Conservation (phyloP, 2,329 filamentous ascomycete genomes). For the Stemphylium lycopersici region DNA sequence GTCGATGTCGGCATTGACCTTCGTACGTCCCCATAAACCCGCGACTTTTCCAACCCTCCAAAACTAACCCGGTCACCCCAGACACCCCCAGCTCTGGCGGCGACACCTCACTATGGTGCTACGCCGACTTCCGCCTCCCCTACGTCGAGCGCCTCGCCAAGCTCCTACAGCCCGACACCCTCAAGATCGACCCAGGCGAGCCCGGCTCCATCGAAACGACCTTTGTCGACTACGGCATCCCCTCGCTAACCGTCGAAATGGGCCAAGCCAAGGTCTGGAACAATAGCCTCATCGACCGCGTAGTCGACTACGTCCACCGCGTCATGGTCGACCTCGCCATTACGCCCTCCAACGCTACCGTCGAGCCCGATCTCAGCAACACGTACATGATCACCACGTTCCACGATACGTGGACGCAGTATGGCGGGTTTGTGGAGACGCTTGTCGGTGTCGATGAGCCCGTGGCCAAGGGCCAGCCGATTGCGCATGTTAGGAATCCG, state of each 20-base stretch:
- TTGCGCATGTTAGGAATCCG: slow-evolving; percentile 44
- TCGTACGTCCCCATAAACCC: slow-evolving; percentile 15
- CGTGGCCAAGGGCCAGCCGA: slow-evolving; percentile 45
- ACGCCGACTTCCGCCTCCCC: slow-evolving; percentile 46
- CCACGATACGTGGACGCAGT: slow-evolving; percentile 33
- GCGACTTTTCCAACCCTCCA: rapidly evolving
- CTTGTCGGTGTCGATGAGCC: slow-evolving; percentile 42
- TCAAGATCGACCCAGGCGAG: slow-evolving; percentile 50
- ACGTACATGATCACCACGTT: slow-evolving; percentile 41
- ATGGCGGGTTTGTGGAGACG: slow-evolving; percentile 39
- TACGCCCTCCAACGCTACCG: slow-evolving; percentile 37
- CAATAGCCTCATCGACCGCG: slow-evolving; percentile 42
- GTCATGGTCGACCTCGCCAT: slow-evolving; percentile 31
- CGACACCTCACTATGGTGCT: slow-evolving; percentile 49
- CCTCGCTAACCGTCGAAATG: slow-evolving; percentile 49
- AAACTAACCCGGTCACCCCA: slow-evolving; percentile 1
- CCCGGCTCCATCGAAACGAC: slow-evolving; percentile 50
- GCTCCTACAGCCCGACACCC: slow-evolving; percentile 47
- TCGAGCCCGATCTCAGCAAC: slow-evolving; percentile 39
- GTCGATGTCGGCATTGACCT: slow-evolving; percentile 50
- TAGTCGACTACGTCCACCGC: slow-evolving; percentile 37
- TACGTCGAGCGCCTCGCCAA: slow-evolving; percentile 50
- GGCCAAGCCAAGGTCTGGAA: slow-evolving; percentile 49
- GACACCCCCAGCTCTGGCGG: slow-evolving; percentile 48
- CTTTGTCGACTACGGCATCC: slow-evolving; percentile 44